Evolutionary conservation across 2,329 filamentous ascomycete genomes (phyloP), one percentile per base, ranked within the genome.

Genomic region (Aureobasidium sp.): DNA sequence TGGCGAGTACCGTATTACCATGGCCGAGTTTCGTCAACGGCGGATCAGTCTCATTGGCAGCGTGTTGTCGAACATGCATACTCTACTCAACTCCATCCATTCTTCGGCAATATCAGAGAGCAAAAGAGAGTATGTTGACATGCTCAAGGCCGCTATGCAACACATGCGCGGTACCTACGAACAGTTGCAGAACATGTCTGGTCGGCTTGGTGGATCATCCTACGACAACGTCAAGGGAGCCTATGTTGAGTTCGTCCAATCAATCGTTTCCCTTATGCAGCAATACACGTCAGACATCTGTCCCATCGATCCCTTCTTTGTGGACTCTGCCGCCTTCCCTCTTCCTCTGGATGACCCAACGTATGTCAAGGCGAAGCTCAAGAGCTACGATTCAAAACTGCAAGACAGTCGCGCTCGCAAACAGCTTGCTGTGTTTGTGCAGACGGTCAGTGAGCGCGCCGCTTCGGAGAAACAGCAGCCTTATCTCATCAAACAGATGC

Each of bases 221-320:
- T 63, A 68, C 45, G 53, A 61, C 15, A 64, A 59, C n/a, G 67
- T 68, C 6, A 78, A 79, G 53, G 81, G 83, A 12, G 75, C 78
- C 2, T 87, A 87, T 67, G 82, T 86, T 7, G 76, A 80, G 11
- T 87, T 87, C 67, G 83, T 87, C 5, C 85, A 87, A 63, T 73
- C 76, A 17, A 75, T 87, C 2, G 78, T 87, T 2, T 78, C 81
- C 22, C 81, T 82, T 64, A 71, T 87, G 51, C 84, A 87, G 67
- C 82, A 87, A 66, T 81, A 87, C 65, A 81, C 81, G 0, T 75
- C 78, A 36, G 81, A 85, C 20, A 84, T 86, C 36, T 80, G 78
- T 64, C 75, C 78, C 0, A 76, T 87, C 17, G 79, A 85, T 61
- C 70, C 74, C 0, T 87, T 85, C 74, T 87, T 86, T 70, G 84